Evolutionary conservation across 2,329 filamentous ascomycete genomes (phyloP).

Genomic region (Pyrenochaeta sp.): DNA sequence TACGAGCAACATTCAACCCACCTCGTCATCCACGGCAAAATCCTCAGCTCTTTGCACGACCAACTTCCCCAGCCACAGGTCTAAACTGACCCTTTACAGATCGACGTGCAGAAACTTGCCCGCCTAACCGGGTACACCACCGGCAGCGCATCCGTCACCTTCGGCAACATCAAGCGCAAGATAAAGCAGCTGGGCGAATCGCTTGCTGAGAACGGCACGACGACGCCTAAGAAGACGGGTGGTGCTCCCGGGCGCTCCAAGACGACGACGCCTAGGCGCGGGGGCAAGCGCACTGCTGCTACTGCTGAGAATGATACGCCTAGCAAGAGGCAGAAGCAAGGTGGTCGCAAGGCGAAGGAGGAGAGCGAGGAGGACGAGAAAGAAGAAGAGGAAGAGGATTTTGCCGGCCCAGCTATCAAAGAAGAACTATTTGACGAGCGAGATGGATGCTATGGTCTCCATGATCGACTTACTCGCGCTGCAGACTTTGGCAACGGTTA

Average conservation of each 20-base stretch:
- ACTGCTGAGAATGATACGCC: conserved; percentile 11
- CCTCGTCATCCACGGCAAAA: neutral
- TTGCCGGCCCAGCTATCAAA: neutral
- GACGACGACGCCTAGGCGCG: conserved; percentile 16
- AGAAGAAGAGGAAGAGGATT: neutral
- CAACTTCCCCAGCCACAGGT: conserved; percentile 5
- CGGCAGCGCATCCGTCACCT: conserved; percentile 34
- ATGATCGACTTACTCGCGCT: neutral
- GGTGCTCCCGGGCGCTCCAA: neutral
- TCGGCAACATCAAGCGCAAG: conserved; percentile 46
- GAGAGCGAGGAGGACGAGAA: neutral
- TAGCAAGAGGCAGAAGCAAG: conserved; percentile 20
- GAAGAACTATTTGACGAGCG: conserved; percentile 5
- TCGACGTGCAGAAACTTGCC: conserved; percentile 32
- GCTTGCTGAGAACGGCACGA: neutral
- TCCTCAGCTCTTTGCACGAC: neutral
- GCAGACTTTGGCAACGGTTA: neutral
- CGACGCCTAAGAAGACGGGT: conserved; percentile 33
- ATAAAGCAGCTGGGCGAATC: conserved; percentile 28
- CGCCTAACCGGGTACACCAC: conserved; percentile 37
- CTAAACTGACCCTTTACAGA: conserved; percentile 14
- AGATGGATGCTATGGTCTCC: neutral
- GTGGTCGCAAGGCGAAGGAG: conserved; percentile 22
- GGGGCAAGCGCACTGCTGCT: conserved; percentile 21
- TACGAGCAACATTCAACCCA: neutral